These are phyloP conservation scores for Myriosclerotinia duriaeana DNA, from an alignment of 2,329 filamentous ascomycete species.

Conservation along the genomic window DNA sequence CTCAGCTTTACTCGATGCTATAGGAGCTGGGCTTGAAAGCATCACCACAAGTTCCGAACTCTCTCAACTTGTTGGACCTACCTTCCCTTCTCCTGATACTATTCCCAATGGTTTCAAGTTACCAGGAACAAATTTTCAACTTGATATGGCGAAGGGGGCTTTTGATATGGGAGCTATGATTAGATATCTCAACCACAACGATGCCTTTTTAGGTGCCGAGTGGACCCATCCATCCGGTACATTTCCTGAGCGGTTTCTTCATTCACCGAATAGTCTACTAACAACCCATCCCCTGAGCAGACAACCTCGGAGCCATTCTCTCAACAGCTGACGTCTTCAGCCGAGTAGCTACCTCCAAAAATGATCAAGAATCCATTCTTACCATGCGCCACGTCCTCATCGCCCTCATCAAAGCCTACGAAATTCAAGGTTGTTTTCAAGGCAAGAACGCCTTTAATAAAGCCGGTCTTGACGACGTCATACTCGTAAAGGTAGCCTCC, in stretches of 20 bases:
- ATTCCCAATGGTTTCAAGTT: constrained; percentile 42
- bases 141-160: constrained; percentile 44
- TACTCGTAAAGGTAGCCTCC: constrained; percentile 46
- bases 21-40: constrained; percentile 33
- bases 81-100: constrained; percentile 25
- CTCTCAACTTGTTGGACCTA: constrained; percentile 29
- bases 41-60: constrained; percentile 26
- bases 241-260: neutral
- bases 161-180: constrained; percentile 45
- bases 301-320: constrained; percentile 45
- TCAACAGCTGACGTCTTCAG: constrained; percentile 38
- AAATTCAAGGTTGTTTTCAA: constrained; percentile 46
- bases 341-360: constrained; percentile 15
- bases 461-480: constrained; percentile 45
- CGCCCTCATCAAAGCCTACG: constrained; percentile 45
- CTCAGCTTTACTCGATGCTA: constrained; percentile 30
- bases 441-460: constrained; percentile 44
- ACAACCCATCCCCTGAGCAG: constrained; percentile 29
- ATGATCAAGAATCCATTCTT: constrained; percentile 29
- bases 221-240: constrained; percentile 46
- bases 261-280: neutral
- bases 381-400: constrained; percentile 41
- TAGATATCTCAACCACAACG: constrained; percentile 46
- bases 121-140: constrained; percentile 42
- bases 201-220: constrained; percentile 44